phyloP scores from a whole-genome alignment of 306 rosid species.

The Cyclanthera cordifolia region DNA sequence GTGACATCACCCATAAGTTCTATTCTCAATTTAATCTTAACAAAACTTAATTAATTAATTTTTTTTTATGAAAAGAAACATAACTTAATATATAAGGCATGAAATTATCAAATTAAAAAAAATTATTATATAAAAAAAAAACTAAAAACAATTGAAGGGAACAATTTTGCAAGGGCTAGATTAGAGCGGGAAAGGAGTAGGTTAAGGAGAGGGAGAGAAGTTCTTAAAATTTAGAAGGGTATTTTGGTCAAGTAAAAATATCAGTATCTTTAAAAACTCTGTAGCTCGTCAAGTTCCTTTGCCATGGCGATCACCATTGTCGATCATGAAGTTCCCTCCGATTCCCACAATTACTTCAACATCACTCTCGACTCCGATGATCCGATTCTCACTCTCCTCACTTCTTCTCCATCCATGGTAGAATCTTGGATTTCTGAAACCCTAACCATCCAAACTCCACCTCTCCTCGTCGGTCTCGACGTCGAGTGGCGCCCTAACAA shows the following conservation, averaged over 20 bases:
- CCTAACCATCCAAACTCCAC: slow-evolving; percentile 5
- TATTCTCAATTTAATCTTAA: too few relatives aligned
- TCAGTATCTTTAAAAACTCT: not conserved
- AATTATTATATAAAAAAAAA: too few relatives aligned
- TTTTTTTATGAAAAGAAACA: too few relatives aligned
- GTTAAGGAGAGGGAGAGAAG: not conserved
- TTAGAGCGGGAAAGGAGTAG: not conserved
- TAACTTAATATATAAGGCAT: too few relatives aligned
- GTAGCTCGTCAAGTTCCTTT: too few relatives aligned
- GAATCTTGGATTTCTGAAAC: slow-evolving; percentile 23
- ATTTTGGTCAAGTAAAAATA: not conserved
- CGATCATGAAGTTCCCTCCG: slow-evolving; percentile 17
- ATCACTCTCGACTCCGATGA: slow-evolving; percentile 2
- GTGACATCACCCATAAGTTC: too few relatives aligned
- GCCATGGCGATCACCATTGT: slow-evolving; percentile 21
- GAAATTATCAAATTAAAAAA: too few relatives aligned
- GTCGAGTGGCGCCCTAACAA: slow-evolving; percentile 38
- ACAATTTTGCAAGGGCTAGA: not conserved
- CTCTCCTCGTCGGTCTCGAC: slow-evolving; percentile 34
- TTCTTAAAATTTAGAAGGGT: not conserved
- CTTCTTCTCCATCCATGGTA: slow-evolving; percentile 16
- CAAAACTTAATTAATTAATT: too few relatives aligned
- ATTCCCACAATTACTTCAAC: slow-evolving; percentile 18
- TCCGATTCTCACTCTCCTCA: slow-evolving; percentile 21
- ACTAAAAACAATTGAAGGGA: too few relatives aligned